phyloP scores from a whole-genome alignment of 768 basidiomycete genomes.

The Suillus hirtellus region DNA sequence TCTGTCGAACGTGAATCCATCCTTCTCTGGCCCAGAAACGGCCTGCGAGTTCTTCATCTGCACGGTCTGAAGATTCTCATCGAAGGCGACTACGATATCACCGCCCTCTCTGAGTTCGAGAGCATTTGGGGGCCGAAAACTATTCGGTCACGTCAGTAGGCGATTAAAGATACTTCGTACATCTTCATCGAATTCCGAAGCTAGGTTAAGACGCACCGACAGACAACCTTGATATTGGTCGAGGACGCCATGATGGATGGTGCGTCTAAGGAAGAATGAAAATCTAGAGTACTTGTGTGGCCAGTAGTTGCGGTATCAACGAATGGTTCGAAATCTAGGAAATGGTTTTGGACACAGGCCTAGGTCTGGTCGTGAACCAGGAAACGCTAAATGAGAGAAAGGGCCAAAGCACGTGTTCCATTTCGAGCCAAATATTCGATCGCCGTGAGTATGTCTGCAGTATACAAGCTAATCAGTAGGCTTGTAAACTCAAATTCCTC shows the following conservation, averaged over 20 bases:
- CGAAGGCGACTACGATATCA: conserved; percentile 87
- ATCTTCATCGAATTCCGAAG: conserved; percentile 15
- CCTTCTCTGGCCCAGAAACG: conserved; percentile 85
- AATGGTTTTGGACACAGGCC: conserved; percentile 12
- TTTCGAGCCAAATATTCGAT: conserved; percentile 19
- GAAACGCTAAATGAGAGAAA: conserved; percentile 20
- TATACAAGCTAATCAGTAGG: neutral
- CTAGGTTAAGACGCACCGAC: conserved; percentile 69
- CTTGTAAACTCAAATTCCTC: neutral
- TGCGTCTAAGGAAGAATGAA: conserved; percentile 22
- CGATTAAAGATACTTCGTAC: conserved; percentile 4
- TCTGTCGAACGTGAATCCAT: conserved; percentile 97
- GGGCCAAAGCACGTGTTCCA: conserved; percentile 14
- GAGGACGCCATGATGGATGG: conserved; percentile 62
- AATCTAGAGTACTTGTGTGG: conserved; percentile 17
- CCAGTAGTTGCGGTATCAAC: conserved; percentile 22
- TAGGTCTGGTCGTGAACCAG: conserved; percentile 1
- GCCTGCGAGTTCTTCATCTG: conserved; percentile 70
- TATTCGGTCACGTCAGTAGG: conserved; percentile 31
- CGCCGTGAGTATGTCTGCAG: neutral
- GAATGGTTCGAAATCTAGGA: conserved; percentile 5
- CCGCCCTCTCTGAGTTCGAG: conserved; percentile 87
- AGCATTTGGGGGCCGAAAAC: conserved; percentile 94
- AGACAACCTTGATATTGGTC: conserved; percentile 98
- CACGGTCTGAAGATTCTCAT: conserved; percentile 83